These are phyloP conservation scores for Xylaria sp. DNA, from an alignment of 2,329 filamentous ascomycete genomes.

Conservation along the genomic window DNA sequence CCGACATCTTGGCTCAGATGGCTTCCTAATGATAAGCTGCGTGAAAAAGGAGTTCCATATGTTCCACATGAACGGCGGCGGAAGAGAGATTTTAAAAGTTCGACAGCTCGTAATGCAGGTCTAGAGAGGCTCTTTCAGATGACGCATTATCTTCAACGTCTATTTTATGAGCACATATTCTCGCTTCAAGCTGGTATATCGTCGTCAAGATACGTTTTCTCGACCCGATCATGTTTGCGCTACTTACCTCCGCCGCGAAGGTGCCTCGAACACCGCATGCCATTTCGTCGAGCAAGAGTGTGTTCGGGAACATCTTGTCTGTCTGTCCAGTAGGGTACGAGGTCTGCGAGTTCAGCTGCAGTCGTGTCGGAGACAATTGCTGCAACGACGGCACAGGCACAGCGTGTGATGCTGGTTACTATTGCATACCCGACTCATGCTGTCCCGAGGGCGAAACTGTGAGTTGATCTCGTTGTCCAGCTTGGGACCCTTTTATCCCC, in stretches of 20 bases:
- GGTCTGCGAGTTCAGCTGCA: slow-evolving; percentile 42
- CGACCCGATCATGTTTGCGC: slow-evolving; percentile 37
- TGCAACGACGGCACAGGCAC: slow-evolving; percentile 43
- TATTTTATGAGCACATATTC: not conserved
- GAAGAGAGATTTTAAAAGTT: not conserved
- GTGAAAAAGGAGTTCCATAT: slow-evolving; percentile 12
- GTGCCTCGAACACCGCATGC: slow-evolving; percentile 31
- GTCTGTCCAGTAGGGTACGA: slow-evolving; percentile 37
- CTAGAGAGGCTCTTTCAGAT: not conserved
- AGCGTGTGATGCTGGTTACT: slow-evolving; percentile 28
- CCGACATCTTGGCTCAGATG: slow-evolving; percentile 12
- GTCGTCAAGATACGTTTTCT: slow-evolving; percentile 37
- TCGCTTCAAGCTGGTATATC: not conserved
- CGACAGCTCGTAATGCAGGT: not conserved
- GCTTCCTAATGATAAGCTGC: not conserved
- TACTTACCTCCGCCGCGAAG: slow-evolving; percentile 33
- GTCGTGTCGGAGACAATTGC: slow-evolving; percentile 36
- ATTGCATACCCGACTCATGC: slow-evolving; percentile 41
- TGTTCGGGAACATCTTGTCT: slow-evolving; percentile 35
- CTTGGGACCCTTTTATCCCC: not conserved
- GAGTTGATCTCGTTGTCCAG: slow-evolving; percentile 5
- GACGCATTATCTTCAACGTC: not conserved
- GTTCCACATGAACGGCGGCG: no score
- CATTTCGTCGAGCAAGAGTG: slow-evolving; percentile 31
- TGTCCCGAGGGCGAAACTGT: slow-evolving; percentile 41